phyloP scores from a whole-genome alignment of 441 rosid genomes.

The Mallotus repandus region DNA sequence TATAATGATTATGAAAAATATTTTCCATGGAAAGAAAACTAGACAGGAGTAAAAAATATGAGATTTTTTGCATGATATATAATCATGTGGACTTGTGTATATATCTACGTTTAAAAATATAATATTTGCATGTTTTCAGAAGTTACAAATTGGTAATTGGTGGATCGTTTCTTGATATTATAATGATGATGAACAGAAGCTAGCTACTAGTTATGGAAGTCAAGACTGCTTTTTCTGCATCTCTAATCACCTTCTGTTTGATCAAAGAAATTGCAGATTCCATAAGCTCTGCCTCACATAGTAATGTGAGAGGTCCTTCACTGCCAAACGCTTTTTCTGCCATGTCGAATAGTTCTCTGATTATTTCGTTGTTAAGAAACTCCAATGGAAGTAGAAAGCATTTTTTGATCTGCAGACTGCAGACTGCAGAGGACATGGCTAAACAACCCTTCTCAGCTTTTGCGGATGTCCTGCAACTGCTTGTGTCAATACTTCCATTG shows the following conservation, averaged over 20 bases:
- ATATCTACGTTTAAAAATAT: too few species aligned
- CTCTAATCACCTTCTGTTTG: constrained; percentile 1
- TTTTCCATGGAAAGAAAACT: not conserved
- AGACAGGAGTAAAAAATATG: not conserved
- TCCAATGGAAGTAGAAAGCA: not conserved
- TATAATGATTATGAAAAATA: not conserved
- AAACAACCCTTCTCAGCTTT: constrained; percentile 7
- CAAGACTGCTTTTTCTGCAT: not conserved
- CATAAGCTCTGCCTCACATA: constrained; percentile 10
- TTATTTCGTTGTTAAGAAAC: not conserved
- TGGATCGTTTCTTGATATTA: not conserved
- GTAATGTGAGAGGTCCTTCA: constrained; percentile 8
- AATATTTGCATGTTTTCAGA: not conserved
- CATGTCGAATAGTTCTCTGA: constrained; percentile 7
- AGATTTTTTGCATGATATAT: too few species aligned
- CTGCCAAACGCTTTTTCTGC: constrained; percentile 7
- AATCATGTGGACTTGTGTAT: too few species aligned
- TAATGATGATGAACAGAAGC: not conserved
- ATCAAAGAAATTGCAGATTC: constrained; percentile 12
- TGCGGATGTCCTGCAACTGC: not conserved
- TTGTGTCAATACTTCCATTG: not conserved
- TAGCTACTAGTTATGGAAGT: not conserved
- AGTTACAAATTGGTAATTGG: not conserved
- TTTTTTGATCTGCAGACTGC: too few species aligned
- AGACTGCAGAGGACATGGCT: not conserved